A percentile compares a stretch with the other conserved stretches of the same genome.
phyloP scores from a whole-genome alignment of 176 grass and related monocot genomes.

The Oryza glaberrima region DNA sequence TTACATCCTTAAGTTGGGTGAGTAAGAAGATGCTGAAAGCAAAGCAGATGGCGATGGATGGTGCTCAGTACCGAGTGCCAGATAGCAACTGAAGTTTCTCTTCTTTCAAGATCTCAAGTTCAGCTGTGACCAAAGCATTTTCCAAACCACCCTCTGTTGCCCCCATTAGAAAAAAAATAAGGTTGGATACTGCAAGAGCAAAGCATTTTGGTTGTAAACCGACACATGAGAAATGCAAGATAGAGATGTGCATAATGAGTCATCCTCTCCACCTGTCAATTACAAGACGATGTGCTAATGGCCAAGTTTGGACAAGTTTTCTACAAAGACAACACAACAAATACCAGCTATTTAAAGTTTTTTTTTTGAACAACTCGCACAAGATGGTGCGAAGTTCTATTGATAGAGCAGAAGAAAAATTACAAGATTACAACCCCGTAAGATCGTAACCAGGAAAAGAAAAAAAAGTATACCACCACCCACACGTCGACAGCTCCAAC shows the following conservation, averaged over 20 bases:
- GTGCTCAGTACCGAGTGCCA: constrained; percentile 38
- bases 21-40: constrained; percentile 46
- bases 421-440: no score
- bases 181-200: not conserved
- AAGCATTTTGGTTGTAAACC: not conserved
- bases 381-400: no score
- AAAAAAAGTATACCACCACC: no score
- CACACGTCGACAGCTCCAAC: no score
- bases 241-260: constrained; percentile 43
- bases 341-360: constrained; percentile 9
- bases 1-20: constrained; percentile 44
- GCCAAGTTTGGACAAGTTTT: constrained; percentile 19
- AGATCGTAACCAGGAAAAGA: no score
- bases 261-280: constrained; percentile 23
- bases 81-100: constrained; percentile 37
- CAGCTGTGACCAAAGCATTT: constrained; percentile 28
- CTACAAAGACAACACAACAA: not conserved
- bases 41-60: constrained; percentile 42
- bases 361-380: no score
- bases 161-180: not conserved
- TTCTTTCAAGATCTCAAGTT: constrained; percentile 36
- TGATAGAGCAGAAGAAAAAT: no score
- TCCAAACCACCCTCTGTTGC: constrained; percentile 32
- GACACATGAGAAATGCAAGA: constrained; percentile 26
- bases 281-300: constrained; percentile 18